These are phyloP conservation scores for Gaeumannomyces tritici DNA, from an alignment of 2,329 filamentous ascomycete genomes.

Conservation along the genomic window DNA sequence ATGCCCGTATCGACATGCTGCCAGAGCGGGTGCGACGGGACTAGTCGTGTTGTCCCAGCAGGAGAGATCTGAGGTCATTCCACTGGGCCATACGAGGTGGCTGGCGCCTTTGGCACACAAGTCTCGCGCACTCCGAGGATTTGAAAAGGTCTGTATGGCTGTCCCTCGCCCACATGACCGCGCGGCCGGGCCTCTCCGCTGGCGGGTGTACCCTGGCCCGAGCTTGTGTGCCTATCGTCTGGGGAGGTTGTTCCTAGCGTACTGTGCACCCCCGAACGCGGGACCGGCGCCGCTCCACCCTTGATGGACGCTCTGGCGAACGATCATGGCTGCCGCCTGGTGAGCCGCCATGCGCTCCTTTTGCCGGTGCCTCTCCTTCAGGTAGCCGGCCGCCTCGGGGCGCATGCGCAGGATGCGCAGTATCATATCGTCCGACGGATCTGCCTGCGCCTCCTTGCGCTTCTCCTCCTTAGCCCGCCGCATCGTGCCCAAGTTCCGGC, in stretches of 20 bases:
- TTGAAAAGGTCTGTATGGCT: neutral
- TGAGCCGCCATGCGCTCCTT: slow-evolving; percentile 88
- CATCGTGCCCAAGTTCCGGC: slow-evolving; percentile 92
- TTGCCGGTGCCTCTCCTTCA: slow-evolving; percentile 84
- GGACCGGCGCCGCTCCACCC: slow-evolving; percentile 34
- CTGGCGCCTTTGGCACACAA: no score
- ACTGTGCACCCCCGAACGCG: slow-evolving; percentile 26
- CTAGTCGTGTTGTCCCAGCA: neutral
- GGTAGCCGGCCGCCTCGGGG: slow-evolving; percentile 76
- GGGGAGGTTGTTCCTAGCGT: slow-evolving; percentile 35
- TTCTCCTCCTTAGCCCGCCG: slow-evolving; percentile 92
- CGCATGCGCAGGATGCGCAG: slow-evolving; percentile 89
- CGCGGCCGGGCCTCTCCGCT: neutral
- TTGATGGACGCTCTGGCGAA: slow-evolving; percentile 72
- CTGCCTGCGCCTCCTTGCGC: slow-evolving; percentile 87
- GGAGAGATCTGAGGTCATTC: neutral
- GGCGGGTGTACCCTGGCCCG: neutral
- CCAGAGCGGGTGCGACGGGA: neutral
- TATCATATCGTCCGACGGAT: slow-evolving; percentile 98
- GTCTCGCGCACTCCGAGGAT: neutral
- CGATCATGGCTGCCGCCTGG: slow-evolving; percentile 87
- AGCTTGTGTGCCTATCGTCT: slow-evolving; percentile 25
- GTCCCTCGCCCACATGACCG: slow-evolving; percentile 8
- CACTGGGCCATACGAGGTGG: neutral
- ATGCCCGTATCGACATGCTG: neutral